Evolutionary conservation across 2,329 filamentous ascomycete genomes (phyloP).

Genomic region (Dactylellina sp.): DNA sequence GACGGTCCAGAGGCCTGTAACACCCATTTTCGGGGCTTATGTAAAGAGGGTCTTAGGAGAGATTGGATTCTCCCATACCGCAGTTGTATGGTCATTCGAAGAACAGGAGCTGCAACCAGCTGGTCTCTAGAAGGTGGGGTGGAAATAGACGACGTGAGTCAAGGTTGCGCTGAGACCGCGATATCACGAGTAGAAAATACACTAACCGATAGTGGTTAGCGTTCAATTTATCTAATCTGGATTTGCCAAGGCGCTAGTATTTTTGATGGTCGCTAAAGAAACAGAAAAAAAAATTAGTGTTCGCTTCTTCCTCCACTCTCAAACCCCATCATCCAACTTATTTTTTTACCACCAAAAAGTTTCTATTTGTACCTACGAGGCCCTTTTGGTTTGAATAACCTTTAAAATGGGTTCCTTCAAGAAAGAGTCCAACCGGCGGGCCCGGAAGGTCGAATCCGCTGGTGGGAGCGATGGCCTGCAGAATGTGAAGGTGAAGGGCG

Average conservation of each 20-base stretch:
- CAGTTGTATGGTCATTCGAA: slow-evolving; percentile 29
- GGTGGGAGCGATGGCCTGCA: slow-evolving; percentile 80
- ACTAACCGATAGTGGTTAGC: slow-evolving; percentile 33
- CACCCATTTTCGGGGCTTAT: slow-evolving; percentile 76
- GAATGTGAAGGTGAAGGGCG: slow-evolving; percentile 93
- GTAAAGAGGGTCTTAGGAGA: slow-evolving; percentile 21
- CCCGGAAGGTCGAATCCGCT: slow-evolving; percentile 58
- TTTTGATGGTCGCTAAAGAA: slow-evolving; percentile 12
- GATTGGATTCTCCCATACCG: slow-evolving; percentile 19
- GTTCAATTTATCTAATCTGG: slow-evolving; percentile 47
- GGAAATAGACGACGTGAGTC: slow-evolving; percentile 45
- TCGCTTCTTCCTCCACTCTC: slow-evolving; percentile 12
- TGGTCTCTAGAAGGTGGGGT: not conserved
- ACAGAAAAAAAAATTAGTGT: slow-evolving; percentile 36
- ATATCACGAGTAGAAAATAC: slow-evolving; percentile 36
- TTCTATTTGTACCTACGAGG: not conserved
- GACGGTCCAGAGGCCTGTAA: slow-evolving; percentile 96
- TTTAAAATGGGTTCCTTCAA: slow-evolving; percentile 60
- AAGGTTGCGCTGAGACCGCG: slow-evolving; percentile 41
- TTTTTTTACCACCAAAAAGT: slow-evolving; percentile 23
- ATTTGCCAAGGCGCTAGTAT: slow-evolving; percentile 41
- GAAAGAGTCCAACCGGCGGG: slow-evolving; percentile 60
- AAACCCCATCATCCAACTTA: slow-evolving; percentile 22
- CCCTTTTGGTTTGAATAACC: not conserved
- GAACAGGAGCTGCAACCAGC: slow-evolving; percentile 26